phyloP scores from a whole-genome alignment of 257 asterid species.

The Solanum etuberosum region DNA sequence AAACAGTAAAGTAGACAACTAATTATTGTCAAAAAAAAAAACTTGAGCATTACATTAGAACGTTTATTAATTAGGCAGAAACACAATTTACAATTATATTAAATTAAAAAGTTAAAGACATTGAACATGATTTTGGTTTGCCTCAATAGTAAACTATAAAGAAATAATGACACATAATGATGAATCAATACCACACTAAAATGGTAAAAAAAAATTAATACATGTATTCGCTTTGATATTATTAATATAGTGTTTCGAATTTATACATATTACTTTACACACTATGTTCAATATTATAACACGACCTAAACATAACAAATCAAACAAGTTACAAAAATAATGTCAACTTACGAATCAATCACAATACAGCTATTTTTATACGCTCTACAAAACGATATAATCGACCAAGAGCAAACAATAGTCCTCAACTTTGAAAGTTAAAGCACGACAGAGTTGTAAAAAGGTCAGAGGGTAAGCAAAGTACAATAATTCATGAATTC shows the following conservation, averaged over 20 bases:
- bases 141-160: neutral
- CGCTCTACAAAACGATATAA: neutral
- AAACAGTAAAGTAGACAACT: neutral
- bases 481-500: neutral
- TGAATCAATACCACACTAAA: neutral
- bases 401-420: neutral
- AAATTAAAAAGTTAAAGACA: neutral
- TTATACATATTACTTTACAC: too few species aligned
- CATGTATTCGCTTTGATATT: neutral
- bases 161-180: neutral
- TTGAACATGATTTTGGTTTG: neutral
- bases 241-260: neutral
- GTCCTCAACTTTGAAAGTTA: neutral
- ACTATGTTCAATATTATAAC: neutral
- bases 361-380: neutral
- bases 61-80: neutral
- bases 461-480: neutral
- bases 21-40: neutral
- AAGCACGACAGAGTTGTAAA: neutral
- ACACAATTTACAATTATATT: neutral
- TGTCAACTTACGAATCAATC: too few species aligned
- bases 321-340: too few species aligned
- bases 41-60: too few species aligned
- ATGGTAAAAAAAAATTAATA: too few species aligned
- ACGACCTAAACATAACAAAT: neutral